These are phyloP conservation scores for Rubia balearica DNA, from an alignment of 305 asterid species.

Conservation along the genomic window DNA sequence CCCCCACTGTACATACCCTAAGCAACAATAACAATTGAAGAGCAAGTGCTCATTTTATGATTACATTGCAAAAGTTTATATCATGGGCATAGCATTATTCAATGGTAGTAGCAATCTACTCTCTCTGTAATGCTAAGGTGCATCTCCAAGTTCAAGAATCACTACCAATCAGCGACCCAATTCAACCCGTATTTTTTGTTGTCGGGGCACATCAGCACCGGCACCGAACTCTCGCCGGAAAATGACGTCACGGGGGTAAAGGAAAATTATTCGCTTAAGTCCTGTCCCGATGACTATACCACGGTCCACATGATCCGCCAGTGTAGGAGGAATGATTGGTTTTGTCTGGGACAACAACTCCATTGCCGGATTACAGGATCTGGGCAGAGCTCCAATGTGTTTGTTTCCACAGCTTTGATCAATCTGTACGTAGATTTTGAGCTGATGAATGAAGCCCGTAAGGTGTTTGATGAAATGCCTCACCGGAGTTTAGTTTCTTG, in stretches of 20 bases:
- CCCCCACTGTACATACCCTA: no score
- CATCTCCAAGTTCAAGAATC: conserved; percentile 12
- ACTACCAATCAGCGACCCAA: not conserved
- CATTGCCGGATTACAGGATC: conserved; percentile 42
- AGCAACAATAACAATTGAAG: no score
- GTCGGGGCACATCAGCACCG: conserved; percentile 18
- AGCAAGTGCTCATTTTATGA: no score
- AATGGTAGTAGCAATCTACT: not conserved
- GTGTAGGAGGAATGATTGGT: conserved; percentile 29
- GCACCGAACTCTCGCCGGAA: conserved; percentile 12
- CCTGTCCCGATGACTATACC: conserved; percentile 28
- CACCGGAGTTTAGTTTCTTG: conserved; percentile 68
- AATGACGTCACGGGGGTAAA: conserved; percentile 9
- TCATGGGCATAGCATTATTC: no score
- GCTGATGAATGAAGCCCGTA: conserved; percentile 36
- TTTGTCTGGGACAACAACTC: conserved; percentile 52
- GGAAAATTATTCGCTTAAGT: conserved; percentile 23
- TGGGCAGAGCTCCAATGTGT: conserved; percentile 42
- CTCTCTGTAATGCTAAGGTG: conserved; percentile 12
- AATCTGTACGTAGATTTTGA: conserved; percentile 43
- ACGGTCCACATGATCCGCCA: conserved; percentile 48
- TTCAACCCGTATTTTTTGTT: not conserved
- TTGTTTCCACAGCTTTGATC: conserved; percentile 46
- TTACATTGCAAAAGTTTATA: no score
- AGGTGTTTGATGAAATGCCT: conserved; percentile 61